Evolutionary conservation across 1,284 basidiomycete genomes (phyloP).

Genomic region (Marasmius tenuissimus): DNA sequence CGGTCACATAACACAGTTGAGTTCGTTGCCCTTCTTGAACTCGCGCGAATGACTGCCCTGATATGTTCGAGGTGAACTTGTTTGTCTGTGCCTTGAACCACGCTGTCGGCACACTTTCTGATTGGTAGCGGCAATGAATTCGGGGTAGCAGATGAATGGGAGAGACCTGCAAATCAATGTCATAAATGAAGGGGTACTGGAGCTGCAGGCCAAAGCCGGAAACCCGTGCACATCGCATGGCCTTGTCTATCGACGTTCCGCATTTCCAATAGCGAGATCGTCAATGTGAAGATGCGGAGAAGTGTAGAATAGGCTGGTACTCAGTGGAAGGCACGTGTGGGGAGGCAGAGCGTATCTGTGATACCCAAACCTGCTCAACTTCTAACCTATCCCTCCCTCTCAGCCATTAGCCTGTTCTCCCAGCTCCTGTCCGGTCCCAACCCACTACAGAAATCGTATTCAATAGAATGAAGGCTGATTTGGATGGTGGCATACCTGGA

Average conservation of each 20-base stretch:
- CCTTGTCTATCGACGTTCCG: slow-evolving; percentile 79
- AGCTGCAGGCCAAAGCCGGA: slow-evolving; percentile 97
- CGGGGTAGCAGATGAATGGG: slow-evolving; percentile 94
- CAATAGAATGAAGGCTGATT: no score
- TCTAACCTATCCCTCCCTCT: no score
- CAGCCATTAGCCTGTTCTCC: no score
- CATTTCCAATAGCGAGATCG: slow-evolving; percentile 95
- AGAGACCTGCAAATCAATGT: slow-evolving; percentile 80
- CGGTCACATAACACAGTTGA: slow-evolving; percentile 97
- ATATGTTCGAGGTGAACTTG: slow-evolving; percentile 90
- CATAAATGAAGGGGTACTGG: slow-evolving; percentile 87
- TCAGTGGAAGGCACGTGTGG: no score
- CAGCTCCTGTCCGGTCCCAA: no score
- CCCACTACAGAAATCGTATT: no score
- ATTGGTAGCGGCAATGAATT: slow-evolving; percentile 97
- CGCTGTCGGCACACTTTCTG: slow-evolving; percentile 96
- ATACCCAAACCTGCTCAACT: no score
- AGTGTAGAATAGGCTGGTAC: no score
- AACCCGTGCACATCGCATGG: slow-evolving; percentile 93
- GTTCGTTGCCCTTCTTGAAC: slow-evolving; percentile 84
- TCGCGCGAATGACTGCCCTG: slow-evolving; percentile 89
- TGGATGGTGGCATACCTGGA: no score
- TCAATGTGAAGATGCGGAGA: no score
- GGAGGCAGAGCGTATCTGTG: no score
- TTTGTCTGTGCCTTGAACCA: slow-evolving; percentile 87